These are phyloP conservation scores for Tubosaeta brunneosetosa DNA, from an alignment of 768 basidiomycete species.

Conservation along the genomic window DNA sequence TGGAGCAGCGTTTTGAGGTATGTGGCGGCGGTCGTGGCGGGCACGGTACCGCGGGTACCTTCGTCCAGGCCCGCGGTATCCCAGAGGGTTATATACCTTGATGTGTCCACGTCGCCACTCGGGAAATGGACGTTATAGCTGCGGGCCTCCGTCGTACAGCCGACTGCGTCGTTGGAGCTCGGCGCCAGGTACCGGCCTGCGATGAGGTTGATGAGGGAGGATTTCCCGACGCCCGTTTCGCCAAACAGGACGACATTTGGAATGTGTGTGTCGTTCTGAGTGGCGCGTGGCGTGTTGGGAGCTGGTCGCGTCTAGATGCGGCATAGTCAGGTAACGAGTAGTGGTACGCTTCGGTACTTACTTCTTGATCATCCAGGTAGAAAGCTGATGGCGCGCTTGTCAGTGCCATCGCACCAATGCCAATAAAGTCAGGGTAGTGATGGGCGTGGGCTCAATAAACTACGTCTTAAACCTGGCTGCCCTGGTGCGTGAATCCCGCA, in stretches of 20 bases:
- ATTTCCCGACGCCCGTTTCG: conserved; percentile 3
- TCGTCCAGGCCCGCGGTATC: conserved; percentile 5
- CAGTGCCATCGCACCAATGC: not conserved
- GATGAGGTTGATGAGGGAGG: conserved; percentile 1
- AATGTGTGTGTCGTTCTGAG: not conserved
- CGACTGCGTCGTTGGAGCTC: conserved; percentile 1
- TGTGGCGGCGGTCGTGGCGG: not conserved
- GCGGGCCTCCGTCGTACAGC: not conserved
- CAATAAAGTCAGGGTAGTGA: not conserved
- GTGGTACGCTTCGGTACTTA: not conserved
- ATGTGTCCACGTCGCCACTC: too few species aligned
- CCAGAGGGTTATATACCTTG: not conserved
- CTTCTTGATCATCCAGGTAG: not conserved
- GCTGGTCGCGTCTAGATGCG: not conserved
- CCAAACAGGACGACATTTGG: not conserved
- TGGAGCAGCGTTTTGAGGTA: not conserved
- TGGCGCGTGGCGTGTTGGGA: not conserved
- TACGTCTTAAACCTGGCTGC: not conserved
- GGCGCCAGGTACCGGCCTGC: not conserved
- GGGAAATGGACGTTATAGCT: not conserved
- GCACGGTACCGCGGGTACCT: not conserved
- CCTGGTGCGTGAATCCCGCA: not conserved
- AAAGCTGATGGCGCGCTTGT: not conserved
- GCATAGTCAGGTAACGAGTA: not conserved
- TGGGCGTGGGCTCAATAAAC: too few species aligned